Evolutionary conservation across 2,329 filamentous ascomycete species (phyloP).

Genomic region (Intubia oerlemansii): DNA sequence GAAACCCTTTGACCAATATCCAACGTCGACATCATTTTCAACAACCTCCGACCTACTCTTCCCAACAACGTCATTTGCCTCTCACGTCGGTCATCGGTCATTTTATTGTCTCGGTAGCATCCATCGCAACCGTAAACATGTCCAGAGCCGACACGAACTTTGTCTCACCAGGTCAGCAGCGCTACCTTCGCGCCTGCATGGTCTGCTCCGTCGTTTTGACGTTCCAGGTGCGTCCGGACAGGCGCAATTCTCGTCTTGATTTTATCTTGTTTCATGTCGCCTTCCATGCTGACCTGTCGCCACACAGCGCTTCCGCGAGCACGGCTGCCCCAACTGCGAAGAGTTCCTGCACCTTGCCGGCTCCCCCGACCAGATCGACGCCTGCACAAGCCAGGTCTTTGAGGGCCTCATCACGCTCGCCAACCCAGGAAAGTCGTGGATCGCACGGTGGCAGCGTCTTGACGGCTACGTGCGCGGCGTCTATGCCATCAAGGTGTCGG

Average conservation of each 20-base stretch:
- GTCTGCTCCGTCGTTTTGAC: conserved; percentile 91
- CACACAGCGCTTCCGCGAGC: conserved; percentile 59
- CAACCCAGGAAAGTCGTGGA: conserved; percentile 73
- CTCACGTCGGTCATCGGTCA: too few species aligned
- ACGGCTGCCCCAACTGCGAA: conserved; percentile 95
- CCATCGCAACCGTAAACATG: too few species aligned
- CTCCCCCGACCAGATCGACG: conserved; percentile 61
- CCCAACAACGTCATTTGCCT: too few species aligned
- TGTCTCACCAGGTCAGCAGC: conserved; percentile 54
- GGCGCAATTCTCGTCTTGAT: background rate
- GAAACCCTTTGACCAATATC: too few species aligned
- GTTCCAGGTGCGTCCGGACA: conserved; percentile 33
- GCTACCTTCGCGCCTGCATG: conserved; percentile 91
- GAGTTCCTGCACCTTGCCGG: conserved; percentile 67
- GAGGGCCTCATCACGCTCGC: conserved; percentile 76
- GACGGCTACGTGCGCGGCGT: conserved; percentile 74
- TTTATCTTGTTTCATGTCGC: too few species aligned
- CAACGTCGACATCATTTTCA: too few species aligned
- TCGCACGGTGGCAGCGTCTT: conserved; percentile 88
- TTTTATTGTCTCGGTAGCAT: too few species aligned
- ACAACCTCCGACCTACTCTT: too few species aligned
- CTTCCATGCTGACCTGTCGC: too few species aligned
- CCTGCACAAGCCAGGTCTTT: conserved; percentile 91
- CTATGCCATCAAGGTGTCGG: conserved; percentile 89
- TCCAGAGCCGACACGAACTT: too few species aligned